Percentiles rank a stretch among this genome's conserved stretches.
Evolutionary conservation across 768 basidiomycete genomes (phyloP).

Genomic region (Suillus brevipes): DNA sequence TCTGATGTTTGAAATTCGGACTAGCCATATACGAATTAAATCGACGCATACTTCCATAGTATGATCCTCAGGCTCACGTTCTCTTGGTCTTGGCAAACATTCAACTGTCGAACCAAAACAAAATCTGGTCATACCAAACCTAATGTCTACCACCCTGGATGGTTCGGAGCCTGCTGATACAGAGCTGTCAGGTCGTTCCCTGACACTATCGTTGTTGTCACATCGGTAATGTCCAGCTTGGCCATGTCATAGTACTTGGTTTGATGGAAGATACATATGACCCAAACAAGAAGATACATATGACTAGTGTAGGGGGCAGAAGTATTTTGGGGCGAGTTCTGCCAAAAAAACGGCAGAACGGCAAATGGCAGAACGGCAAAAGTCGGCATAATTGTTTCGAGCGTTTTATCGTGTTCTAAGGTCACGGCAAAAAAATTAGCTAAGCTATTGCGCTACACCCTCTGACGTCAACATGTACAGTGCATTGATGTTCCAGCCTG

Average conservation of each 20-base stretch:
- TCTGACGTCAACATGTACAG: no score
- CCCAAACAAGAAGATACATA: no score
- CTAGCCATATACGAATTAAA: background rate
- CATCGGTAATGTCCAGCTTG: background rate
- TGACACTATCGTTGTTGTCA: background rate
- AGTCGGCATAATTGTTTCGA: no score
- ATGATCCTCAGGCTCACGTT: background rate
- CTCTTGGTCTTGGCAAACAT: background rate
- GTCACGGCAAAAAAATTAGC: no score
- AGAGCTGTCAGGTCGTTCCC: background rate
- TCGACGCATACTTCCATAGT: background rate
- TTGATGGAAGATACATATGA: background rate
- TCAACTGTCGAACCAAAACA: background rate
- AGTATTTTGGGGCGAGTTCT: no score
- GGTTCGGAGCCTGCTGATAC: background rate
- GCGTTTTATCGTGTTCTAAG: no score
- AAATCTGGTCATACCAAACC: background rate
- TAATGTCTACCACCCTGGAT: background rate
- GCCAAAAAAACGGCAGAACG: no score
- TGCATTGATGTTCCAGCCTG: no score
- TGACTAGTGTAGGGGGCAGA: no score
- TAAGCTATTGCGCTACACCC: no score
- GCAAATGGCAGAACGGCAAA: no score
- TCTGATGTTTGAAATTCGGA: no score
- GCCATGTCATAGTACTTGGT: background rate